These are phyloP conservation scores for Trametes elegans DNA, from an alignment of 768 basidiomycete species.

Conservation along the genomic window DNA sequence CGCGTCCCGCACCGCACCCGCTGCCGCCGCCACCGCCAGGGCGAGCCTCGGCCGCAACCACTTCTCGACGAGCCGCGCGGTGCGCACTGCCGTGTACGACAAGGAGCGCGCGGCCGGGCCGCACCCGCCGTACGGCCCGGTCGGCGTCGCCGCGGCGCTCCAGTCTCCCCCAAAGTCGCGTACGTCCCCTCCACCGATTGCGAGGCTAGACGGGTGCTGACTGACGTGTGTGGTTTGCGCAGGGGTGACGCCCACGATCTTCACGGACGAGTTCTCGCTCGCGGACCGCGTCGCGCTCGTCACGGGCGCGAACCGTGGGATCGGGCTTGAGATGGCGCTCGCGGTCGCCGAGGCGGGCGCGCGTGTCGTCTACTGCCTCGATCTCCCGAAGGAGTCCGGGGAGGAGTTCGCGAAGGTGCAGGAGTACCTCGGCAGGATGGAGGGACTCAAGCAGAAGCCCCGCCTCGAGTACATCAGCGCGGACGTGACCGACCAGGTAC, in stretches of 20 bases:
- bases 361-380: conserved; percentile 62
- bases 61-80: conserved; percentile 1
- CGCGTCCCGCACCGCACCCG: background rate
- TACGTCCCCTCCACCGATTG: background rate
- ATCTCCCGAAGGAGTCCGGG: conserved; percentile 54
- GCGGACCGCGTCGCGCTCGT: conserved; percentile 37
- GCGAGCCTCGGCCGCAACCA: background rate
- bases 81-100: background rate
- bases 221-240: background rate
- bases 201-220: conserved; percentile 33
- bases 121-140: conserved; percentile 55
- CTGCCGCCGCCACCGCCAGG: background rate
- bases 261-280: conserved; percentile 30
- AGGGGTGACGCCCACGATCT: conserved; percentile 24
- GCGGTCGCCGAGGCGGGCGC: conserved; percentile 73
- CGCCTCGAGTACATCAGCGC: conserved; percentile 60
- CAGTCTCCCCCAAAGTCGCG: conserved; percentile 47
- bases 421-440: conserved; percentile 36
- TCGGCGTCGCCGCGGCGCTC: conserved; percentile 62
- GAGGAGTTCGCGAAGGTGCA: conserved; percentile 54
- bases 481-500: conserved; percentile 63
- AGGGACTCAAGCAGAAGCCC: conserved; percentile 20
- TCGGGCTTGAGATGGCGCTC: conserved; percentile 81
- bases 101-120: conserved; percentile 24
- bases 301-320: conserved; percentile 44